These are phyloP conservation scores for Fusarium equiseti DNA, from an alignment of 2,329 filamentous ascomycete species.

Conservation along the genomic window DNA sequence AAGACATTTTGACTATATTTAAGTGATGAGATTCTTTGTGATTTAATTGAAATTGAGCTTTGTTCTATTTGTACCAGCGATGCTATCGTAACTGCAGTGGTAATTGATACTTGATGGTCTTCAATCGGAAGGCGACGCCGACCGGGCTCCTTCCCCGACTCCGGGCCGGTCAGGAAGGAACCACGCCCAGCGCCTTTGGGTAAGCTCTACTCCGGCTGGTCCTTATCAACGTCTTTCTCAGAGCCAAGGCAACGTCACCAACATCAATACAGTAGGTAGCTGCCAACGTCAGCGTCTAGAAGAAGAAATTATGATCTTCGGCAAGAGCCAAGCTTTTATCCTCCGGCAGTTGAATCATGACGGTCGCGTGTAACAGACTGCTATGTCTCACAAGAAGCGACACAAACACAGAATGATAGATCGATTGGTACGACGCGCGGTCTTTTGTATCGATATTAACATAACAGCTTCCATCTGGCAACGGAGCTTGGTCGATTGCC, in stretches of 20 bases:
- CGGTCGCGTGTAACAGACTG: background rate
- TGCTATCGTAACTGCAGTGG: background rate
- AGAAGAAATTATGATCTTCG: background rate
- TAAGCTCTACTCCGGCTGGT: no score
- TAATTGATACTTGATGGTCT: background rate
- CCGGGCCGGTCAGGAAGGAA: background rate
- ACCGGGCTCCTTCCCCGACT: background rate
- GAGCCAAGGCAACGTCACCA: background rate
- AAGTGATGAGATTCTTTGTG: background rate
- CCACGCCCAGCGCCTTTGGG: background rate
- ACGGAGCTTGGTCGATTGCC: background rate
- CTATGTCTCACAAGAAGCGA: background rate
- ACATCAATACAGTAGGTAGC: background rate
- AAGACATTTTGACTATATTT: conserved; percentile 9
- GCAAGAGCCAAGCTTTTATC: conserved; percentile 4
- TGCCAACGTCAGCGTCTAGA: background rate
- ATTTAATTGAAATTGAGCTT: background rate
- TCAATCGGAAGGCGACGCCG: conserved; percentile 3
- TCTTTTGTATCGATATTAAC: background rate
- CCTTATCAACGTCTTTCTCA: background rate
- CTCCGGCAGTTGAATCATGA: conserved; percentile 27
- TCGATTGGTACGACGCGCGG: conserved; percentile 12
- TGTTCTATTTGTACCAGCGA: background rate
- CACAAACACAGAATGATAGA: conserved; percentile 5
- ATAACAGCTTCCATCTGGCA: background rate